Conservation (phyloP, 2,329 filamentous ascomycete genomes). For the Hymenoscyphus fructigenus region DNA sequence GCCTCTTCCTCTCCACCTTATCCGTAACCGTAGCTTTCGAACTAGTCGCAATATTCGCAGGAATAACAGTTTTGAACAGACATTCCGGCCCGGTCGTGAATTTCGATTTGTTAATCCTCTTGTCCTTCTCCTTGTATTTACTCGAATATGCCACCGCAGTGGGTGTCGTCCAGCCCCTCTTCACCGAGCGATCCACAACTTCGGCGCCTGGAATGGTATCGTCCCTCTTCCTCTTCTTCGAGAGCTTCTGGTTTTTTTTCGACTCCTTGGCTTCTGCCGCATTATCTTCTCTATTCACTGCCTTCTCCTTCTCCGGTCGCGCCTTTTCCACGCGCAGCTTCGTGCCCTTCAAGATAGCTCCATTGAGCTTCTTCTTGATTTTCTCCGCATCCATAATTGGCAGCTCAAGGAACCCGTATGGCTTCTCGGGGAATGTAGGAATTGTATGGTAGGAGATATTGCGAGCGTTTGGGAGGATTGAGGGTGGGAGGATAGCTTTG, state of each 20-base stretch:
- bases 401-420: slow-evolving; percentile 87
- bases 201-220: slow-evolving; percentile 65
- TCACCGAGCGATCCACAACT: slow-evolving; percentile 53
- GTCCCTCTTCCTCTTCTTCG: slow-evolving; percentile 50
- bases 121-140: slow-evolving; percentile 55
- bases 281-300: slow-evolving; percentile 22
- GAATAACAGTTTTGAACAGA: slow-evolving; percentile 78
- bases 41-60: slow-evolving; percentile 50
- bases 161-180: slow-evolving; percentile 48
- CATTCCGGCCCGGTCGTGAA: slow-evolving; percentile 80
- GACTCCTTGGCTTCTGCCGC: slow-evolving; percentile 39
- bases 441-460: slow-evolving; percentile 87
- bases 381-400: slow-evolving; percentile 83
- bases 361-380: slow-evolving; percentile 86
- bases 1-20: slow-evolving; percentile 56
- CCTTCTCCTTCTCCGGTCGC: slow-evolving; percentile 54
- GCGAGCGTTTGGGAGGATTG: slow-evolving; percentile 63
- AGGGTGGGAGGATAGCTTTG: slow-evolving; percentile 67
- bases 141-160: slow-evolving; percentile 45
- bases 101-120: slow-evolving; percentile 65
- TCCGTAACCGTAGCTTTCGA: slow-evolving; percentile 42
- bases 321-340: slow-evolving; percentile 87
- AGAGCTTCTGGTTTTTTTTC: slow-evolving; percentile 43
- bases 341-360: slow-evolving; percentile 75
- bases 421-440: slow-evolving; percentile 84